Evolutionary conservation across 1,284 basidiomycete genomes (phyloP).

Genomic region (Omphalotus olearius): DNA sequence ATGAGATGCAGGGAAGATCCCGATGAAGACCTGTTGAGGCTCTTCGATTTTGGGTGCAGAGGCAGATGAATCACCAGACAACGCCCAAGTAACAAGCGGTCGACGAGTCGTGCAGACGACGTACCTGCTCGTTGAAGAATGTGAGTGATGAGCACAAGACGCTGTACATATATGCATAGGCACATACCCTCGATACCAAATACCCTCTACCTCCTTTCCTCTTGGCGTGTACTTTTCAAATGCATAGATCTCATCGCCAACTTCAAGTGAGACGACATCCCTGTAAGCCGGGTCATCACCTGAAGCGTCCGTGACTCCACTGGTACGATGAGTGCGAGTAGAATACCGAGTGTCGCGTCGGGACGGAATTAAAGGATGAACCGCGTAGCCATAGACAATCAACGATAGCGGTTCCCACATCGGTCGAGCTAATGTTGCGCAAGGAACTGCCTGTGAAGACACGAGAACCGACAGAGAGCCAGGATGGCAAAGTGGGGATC

Average conservation of each 20-base stretch:
- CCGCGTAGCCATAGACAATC: conserved; percentile 81
- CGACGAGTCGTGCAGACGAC: conserved; percentile 79
- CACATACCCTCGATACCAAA: conserved; percentile 88
- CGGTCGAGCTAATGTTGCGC: not conserved
- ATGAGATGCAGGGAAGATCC: conserved; percentile 92
- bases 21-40: conserved; percentile 87
- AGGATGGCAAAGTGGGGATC: conserved; percentile 5
- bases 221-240: conserved; percentile 84
- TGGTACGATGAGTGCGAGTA: conserved; percentile 50
- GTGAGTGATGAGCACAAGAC: conserved; percentile 12
- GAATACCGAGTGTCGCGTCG: conserved; percentile 70
- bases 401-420: conserved; percentile 77
- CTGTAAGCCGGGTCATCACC: conserved; percentile 63
- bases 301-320: conserved; percentile 67
- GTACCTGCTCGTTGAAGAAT: conserved; percentile 51
- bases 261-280: conserved; percentile 78
- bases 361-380: conserved; percentile 66
- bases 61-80: conserved; percentile 49
- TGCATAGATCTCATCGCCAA: conserved; percentile 96
- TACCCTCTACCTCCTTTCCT: conserved; percentile 68
- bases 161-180: conserved; percentile 3
- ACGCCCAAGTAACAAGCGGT: conserved; percentile 63
- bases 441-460: not conserved
- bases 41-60: conserved; percentile 61
- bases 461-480: conserved; percentile 2